Percentiles rank a stretch among this genome's conserved stretches.
phyloP scores from a whole-genome alignment of 2,329 filamentous ascomycete species.

The Celoporthe dispersa region DNA sequence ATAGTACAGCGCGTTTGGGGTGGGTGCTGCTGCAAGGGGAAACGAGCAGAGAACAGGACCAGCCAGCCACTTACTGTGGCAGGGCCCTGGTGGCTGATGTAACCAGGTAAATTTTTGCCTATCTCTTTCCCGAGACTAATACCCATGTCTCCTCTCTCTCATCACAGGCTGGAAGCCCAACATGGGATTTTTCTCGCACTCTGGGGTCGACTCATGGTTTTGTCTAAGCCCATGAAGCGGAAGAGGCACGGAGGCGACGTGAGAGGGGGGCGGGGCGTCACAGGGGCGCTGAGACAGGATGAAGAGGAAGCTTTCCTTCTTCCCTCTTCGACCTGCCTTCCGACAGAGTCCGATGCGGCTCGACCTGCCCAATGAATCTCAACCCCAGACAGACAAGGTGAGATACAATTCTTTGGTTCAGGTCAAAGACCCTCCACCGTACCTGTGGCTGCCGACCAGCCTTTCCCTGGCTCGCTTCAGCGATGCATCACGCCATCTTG shows the following conservation, averaged over 20 bases:
- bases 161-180: neutral
- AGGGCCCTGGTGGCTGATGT: neutral
- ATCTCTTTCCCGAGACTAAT: constrained; percentile 12
- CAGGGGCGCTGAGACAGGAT: constrained; percentile 17
- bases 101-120: neutral
- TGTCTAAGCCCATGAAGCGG: constrained; percentile 11
- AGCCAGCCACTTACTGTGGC: constrained; percentile 8
- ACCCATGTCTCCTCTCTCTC: neutral
- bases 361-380: constrained; percentile 14
- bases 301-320: neutral
- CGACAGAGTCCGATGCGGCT: constrained; percentile 12
- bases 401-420: no score
- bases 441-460: neutral
- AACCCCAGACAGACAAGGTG: no score
- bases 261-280: neutral
- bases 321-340: neutral
- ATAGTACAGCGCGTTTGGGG: constrained; percentile 22
- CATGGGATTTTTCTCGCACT: constrained; percentile 2
- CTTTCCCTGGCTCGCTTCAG: neutral
- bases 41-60: neutral
- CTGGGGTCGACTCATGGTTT: neutral
- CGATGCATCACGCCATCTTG: constrained; percentile 14
- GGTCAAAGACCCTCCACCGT: constrained; percentile 5
- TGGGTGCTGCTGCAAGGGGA: constrained; percentile 18
- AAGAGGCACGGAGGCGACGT: constrained; percentile 4